Conservation (phyloP, 1,139 yeast species). For the Lodderomyces metapsilosis region DNA sequence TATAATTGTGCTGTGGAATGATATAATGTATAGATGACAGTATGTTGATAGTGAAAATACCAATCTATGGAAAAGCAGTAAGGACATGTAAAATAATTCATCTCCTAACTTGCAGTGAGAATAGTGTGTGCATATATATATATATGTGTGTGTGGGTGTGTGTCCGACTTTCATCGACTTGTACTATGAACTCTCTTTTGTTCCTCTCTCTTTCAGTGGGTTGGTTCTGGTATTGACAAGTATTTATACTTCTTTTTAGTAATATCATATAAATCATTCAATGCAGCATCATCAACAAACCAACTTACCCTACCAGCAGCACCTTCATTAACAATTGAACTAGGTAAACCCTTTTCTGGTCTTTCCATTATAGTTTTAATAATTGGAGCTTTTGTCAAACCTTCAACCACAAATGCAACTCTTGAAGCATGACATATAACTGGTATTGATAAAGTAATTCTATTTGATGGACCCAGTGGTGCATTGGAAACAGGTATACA, state of each 20-base stretch:
- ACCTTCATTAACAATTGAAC: constrained; percentile 89
- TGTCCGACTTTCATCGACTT: too few species aligned
- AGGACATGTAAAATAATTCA: too few species aligned
- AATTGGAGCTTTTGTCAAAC: constrained; percentile 92
- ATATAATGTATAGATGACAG: too few species aligned
- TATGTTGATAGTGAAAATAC: too few species aligned
- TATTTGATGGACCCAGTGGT: constrained; percentile 82
- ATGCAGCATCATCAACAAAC: constrained; percentile 97
- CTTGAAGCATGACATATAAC: constrained; percentile 93
- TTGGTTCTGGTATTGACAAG: constrained; percentile 28
- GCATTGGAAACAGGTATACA: constrained; percentile 91
- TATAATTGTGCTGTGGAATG: too few species aligned
- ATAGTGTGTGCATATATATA: too few species aligned
- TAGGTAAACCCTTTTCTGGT: constrained; percentile 95
- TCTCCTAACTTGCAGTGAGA: too few species aligned
- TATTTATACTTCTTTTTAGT: constrained; percentile 76
- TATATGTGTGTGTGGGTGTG: too few species aligned
- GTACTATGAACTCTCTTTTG: too few species aligned
- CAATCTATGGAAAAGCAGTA: too few species aligned
- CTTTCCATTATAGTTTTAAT: constrained; percentile 93
- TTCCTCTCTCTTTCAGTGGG: neutral
- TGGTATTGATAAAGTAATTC: constrained; percentile 91
- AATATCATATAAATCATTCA: constrained; percentile 72
- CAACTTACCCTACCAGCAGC: constrained; percentile 96
- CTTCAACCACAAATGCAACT: constrained; percentile 93